Percentiles rank a stretch among this genome's conserved stretches.
These are phyloP conservation scores for Hypoxylon sp. DNA, from an alignment of 2,329 filamentous ascomycete genomes.

Conservation along the genomic window DNA sequence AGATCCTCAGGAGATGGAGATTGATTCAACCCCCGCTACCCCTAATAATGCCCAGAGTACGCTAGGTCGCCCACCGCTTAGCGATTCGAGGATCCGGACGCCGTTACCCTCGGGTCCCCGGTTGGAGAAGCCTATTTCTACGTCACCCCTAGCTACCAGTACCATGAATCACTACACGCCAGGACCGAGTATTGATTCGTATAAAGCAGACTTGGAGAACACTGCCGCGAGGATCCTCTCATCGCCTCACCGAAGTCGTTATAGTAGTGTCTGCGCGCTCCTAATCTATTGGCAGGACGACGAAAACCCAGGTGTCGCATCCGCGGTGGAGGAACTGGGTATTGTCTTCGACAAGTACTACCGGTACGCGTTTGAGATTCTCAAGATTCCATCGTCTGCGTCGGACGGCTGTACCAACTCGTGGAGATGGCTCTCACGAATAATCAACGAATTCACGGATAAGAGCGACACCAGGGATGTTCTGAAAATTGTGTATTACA, in stretches of 20 bases:
- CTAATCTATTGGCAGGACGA: slow-evolving; percentile 72
- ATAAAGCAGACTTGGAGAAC: slow-evolving; percentile 68
- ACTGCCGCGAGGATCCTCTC: slow-evolving; percentile 66
- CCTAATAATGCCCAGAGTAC: slow-evolving; percentile 48
- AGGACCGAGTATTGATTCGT: slow-evolving; percentile 65
- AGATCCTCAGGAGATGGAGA: slow-evolving; percentile 69
- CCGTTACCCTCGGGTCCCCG: slow-evolving; percentile 70
- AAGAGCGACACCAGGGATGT: slow-evolving; percentile 69
- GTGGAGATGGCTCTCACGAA: slow-evolving; percentile 68
- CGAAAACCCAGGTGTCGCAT: slow-evolving; percentile 60
- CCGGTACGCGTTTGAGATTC: slow-evolving; percentile 64
- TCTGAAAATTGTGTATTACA: slow-evolving; percentile 72
- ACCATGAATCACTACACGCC: slow-evolving; percentile 48
- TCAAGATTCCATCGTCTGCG: slow-evolving; percentile 64
- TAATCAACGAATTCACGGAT: slow-evolving; percentile 68
- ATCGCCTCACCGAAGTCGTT: slow-evolving; percentile 67
- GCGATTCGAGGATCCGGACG: slow-evolving; percentile 68
- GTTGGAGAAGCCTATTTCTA: slow-evolving; percentile 65
- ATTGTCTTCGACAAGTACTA: slow-evolving; percentile 68
- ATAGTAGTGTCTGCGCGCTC: slow-evolving; percentile 67
- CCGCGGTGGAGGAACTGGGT: slow-evolving; percentile 64
- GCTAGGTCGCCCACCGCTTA: slow-evolving; percentile 58
- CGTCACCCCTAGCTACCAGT: slow-evolving; percentile 51
- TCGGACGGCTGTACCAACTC: slow-evolving; percentile 65
- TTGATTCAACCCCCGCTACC: slow-evolving; percentile 61